phyloP scores from a whole-genome alignment of 371 early-diverging fungal genomes.

The Umbelopsis sp. region DNA sequence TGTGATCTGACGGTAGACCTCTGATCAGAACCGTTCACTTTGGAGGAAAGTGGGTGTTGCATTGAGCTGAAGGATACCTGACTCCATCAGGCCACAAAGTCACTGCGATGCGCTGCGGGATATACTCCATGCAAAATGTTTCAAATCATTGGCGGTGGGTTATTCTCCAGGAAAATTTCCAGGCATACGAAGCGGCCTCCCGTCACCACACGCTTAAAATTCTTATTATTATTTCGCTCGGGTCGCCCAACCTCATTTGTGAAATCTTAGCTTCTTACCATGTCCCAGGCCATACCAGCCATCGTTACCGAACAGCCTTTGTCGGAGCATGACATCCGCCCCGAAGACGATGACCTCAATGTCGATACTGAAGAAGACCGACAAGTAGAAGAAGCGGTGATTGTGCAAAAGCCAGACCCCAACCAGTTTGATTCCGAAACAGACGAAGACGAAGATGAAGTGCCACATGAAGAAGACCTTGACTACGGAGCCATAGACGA shows the following conservation, averaged over 20 bases:
- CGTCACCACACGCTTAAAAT: not conserved
- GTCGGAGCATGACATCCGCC: constrained; percentile 6
- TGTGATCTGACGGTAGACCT: no score
- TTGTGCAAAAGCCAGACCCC: constrained; percentile 48
- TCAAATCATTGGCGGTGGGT: not conserved
- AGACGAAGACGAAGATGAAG: constrained; percentile 32
- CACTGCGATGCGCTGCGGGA: no score
- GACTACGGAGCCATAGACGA: constrained; percentile 32
- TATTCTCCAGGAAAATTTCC: not conserved
- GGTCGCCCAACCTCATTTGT: not conserved
- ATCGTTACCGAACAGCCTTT: not conserved
- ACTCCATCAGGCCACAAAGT: no score
- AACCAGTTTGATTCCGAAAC: constrained; percentile 34
- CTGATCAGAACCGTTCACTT: no score
- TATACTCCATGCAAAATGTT: not conserved
- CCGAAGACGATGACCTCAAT: constrained; percentile 50
- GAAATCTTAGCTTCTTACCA: not conserved
- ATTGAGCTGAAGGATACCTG: no score
- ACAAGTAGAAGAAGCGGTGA: constrained; percentile 47
- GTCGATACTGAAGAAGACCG: constrained; percentile 47
- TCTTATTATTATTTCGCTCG: not conserved
- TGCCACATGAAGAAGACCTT: constrained; percentile 36
- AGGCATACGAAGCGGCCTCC: not conserved
- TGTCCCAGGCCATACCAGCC: not conserved
- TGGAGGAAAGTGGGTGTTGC: no score